Percentiles rank a stretch among this genome's conserved stretches.
Evolutionary conservation across 495 filamentous ascomycete species (phyloP).

Genomic region (Bathelium albidoporum): DNA sequence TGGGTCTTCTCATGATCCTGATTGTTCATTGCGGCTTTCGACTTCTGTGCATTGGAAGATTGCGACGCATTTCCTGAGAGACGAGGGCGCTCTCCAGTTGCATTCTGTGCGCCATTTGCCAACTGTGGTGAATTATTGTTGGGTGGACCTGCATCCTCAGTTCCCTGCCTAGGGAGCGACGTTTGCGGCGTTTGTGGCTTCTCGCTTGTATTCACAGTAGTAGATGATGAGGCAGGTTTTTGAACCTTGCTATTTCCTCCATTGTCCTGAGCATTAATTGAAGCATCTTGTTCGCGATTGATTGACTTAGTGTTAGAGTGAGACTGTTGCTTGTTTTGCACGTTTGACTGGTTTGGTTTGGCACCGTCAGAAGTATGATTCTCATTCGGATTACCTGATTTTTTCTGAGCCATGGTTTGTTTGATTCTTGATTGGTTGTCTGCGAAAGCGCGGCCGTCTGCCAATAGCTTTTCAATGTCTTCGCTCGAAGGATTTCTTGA

Average conservation of each 20-base stretch:
- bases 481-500: background rate
- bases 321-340: background rate
- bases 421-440: slow-evolving; percentile 12
- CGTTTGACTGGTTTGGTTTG: background rate
- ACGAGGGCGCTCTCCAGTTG: background rate
- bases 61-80: background rate
- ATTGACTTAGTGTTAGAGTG: background rate
- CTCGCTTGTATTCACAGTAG: background rate
- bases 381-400: background rate
- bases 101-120: background rate
- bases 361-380: background rate
- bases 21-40: background rate
- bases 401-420: background rate
- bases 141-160: background rate
- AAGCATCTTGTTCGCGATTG: background rate
- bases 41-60: background rate
- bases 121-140: background rate
- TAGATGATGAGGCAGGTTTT: background rate
- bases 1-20: background rate
- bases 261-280: background rate
- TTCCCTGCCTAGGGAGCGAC: background rate
- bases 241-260: background rate
- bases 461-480: slow-evolving; percentile 8
- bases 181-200: background rate
- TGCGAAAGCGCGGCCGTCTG: slow-evolving; percentile 11